Base-by-base conservation (phyloP, 768 basidiomycete species). In the Tubosaeta sp. region DNA sequence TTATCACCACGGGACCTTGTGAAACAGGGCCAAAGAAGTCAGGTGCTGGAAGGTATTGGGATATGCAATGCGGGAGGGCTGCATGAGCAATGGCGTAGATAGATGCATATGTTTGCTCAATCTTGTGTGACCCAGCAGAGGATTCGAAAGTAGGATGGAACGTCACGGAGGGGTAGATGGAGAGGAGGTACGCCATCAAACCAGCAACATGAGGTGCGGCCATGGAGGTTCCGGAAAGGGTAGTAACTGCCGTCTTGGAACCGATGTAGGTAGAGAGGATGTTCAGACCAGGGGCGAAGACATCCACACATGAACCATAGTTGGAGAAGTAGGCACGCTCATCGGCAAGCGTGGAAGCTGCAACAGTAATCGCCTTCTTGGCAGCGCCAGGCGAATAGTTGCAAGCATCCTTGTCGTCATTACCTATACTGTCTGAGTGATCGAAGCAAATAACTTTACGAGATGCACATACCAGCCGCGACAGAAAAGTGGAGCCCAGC, bases 401-500 rank as follows among this genome's bases (percentile, higher is more conserved):
- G 78, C 95, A 98, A 12, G 93, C 93, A 64, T 95, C 89, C 61
- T 81, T 82, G 73, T 89, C 85, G 65, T 91, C 89, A 59, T 90
- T 91, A 33, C 81, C 85, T 85, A 39, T 14, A 27, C n/a, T 16
- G 3, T 1, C 8, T 63, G 13, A 56, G 49, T n/a, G 32, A 12
- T 31, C 26, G 31, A 17, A 16, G 41, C 4, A 13, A 39, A 5
- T 6, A 26, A 22, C 25, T 12, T 2, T 42, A 22, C 16, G 11
- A 37, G 46, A 52, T 43, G n/a, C 47, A 76, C 79, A 61, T 72
- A 82, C 91, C 94, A 55, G 95, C 95, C 55, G 95, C 95, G 54
- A 99, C 97, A 55, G 95, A 91, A 60, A 98, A 97, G 77, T 97
- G 93, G 32, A 99, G 78, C 35, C 97, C 97, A 33, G 68, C 56